Conservation (phyloP, 2,329 filamentous ascomycete species). For the Bimuria novae-zelandiae region DNA sequence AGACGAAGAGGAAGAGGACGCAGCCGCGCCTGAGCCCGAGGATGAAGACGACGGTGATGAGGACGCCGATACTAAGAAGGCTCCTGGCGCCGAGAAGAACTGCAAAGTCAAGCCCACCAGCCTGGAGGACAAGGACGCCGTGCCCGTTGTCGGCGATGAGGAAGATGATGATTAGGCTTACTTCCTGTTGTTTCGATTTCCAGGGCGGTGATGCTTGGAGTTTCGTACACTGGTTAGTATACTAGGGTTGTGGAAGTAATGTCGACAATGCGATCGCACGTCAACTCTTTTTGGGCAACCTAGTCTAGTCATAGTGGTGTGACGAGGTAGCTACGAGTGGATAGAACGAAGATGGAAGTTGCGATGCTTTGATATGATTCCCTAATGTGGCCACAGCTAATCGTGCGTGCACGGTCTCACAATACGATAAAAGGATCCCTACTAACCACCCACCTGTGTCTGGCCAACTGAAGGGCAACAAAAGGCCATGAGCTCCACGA, state of each 20-base stretch:
- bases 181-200: no score
- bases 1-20: constrained; percentile 35
- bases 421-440: no score
- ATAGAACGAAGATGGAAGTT: no score
- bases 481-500: no score
- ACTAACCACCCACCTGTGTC: no score
- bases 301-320: background rate
- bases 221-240: background rate
- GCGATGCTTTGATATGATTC: no score
- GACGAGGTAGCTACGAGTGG: no score
- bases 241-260: background rate
- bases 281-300: background rate
- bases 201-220: background rate
- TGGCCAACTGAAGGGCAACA: no score
- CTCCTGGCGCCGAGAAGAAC: constrained; percentile 39
- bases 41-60: constrained; percentile 32
- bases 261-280: background rate
- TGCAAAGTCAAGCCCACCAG: constrained; percentile 38
- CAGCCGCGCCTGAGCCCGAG: constrained; percentile 19
- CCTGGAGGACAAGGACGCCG: constrained; percentile 28
- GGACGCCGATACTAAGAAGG: constrained; percentile 42
- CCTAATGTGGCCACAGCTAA: no score
- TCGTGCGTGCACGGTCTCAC: no score
- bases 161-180: constrained; percentile 32
- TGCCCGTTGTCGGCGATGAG: constrained; percentile 40